Evolutionary conservation across 129 eudicot species (phyloP).

Genomic region (Tanacetum coccineum): DNA sequence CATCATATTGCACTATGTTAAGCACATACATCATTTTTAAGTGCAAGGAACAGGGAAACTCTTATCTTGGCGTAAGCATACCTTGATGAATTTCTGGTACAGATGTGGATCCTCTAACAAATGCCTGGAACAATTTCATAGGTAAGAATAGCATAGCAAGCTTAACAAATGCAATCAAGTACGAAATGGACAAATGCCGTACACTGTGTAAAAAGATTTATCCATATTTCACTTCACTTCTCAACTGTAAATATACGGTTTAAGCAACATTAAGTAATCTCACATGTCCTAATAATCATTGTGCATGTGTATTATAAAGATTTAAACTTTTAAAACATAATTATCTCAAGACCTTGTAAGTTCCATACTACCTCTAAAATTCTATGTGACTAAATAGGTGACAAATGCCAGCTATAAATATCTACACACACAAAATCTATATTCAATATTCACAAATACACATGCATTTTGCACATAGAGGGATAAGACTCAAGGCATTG

Average conservation of each 20-base stretch:
- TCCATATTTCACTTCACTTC: constrained; percentile 14
- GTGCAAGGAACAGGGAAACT: not conserved
- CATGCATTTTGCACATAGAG: too few relatives aligned
- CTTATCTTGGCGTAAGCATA: not conserved
- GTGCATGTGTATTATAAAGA: not conserved
- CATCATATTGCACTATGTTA: constrained; percentile 13
- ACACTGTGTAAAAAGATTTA: not conserved
- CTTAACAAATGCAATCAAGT: not conserved
- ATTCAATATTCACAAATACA: too few relatives aligned
- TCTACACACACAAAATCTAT: too few relatives aligned
- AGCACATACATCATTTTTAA: not conserved
- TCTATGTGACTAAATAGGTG: too few relatives aligned
- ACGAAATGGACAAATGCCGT: not conserved
- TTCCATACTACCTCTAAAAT: too few relatives aligned
- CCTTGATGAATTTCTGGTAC: constrained; percentile 29
- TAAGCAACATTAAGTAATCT: not conserved
- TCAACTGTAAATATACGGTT: too few relatives aligned
- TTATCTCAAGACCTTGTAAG: too few relatives aligned
- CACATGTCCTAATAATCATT: too few relatives aligned
- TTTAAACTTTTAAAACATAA: too few relatives aligned
- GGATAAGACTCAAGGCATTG: too few relatives aligned
- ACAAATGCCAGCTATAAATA: too few relatives aligned
- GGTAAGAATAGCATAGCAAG: constrained; percentile 11
- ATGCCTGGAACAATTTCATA: constrained; percentile 17
- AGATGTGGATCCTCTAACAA: constrained; percentile 24